Base-by-base conservation (phyloP, 768 basidiomycete species). In the Tricholoma saponaceum region DNA sequence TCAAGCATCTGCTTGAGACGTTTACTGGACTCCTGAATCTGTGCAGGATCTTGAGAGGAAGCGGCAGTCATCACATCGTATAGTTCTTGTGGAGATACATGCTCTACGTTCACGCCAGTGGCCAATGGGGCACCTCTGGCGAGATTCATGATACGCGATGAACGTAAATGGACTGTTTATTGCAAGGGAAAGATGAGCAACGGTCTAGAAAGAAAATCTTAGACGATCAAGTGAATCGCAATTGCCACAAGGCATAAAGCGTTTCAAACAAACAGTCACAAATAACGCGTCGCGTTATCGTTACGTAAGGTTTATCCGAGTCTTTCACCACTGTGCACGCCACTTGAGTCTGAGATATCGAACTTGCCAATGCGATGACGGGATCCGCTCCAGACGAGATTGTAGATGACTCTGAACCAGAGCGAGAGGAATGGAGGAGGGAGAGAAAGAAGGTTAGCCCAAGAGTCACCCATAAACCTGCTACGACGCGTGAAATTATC, bases 371-470 rank as follows among this genome's bases (percentile, higher is more conserved):
- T n/a, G n/a, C 14, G 4, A 60, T 62, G 58, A n/a, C 22, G 12
- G 25, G 25, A 41, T 9, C 33, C 30, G 32, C 55, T 28, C 57
- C 55, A 50, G 56, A 64, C 28, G 83, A 83, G 56, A 61, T 82
- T 30, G 79, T 89, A 4, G 83, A 82, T 26, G 88, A 90, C 69
- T 89, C 87, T 0, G 89, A 89, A 67, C 87, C 86, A 18, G 88
- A 90, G 67, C 75, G 86, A 56, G 79, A 82, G 62, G 72, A 70
- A 37, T 73, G 67, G 54, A 59, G 56, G 32, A 58, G 64, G 51
- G 67, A 68, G 53, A 58, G 43, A 41, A 37, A 16, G 50, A 55
- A 56, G 43, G 46, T 51, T 44, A 37, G 49, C 23, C 39, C 30
- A 46, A 22, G 50, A 54, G 18, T 4, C 12, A 14, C 22, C 25